Evolutionary conservation across 345 rosid species (phyloP).

Genomic region (Citrus cavaleriei): DNA sequence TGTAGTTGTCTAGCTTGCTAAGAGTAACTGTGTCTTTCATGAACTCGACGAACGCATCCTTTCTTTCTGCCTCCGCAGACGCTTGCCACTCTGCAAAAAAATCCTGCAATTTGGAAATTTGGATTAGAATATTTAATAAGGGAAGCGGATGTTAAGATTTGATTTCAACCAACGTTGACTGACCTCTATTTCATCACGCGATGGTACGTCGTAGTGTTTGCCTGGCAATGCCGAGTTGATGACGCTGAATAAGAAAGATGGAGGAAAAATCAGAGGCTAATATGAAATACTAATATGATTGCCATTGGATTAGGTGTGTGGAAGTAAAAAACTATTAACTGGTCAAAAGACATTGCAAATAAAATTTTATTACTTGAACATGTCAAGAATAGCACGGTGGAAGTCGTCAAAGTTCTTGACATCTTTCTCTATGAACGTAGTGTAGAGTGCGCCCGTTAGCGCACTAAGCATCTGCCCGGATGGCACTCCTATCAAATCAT

Average conservation of each 20-base stretch:
- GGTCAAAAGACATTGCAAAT: neutral
- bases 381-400: slow-evolving; percentile 69
- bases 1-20: slow-evolving; percentile 54
- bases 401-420: slow-evolving; percentile 57
- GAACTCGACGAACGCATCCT: slow-evolving; percentile 38
- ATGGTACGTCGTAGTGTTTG: slow-evolving; percentile 74
- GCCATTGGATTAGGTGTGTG: neutral
- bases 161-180: neutral
- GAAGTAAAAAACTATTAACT: neutral
- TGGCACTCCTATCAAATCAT: slow-evolving; percentile 37
- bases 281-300: neutral
- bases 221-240: slow-evolving; percentile 90
- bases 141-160: neutral
- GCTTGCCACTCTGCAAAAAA: slow-evolving; percentile 41
- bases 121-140: neutral
- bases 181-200: slow-evolving; percentile 46
- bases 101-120: slow-evolving; percentile 23
- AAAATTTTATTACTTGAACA: slow-evolving; percentile 50
- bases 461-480: slow-evolving; percentile 53
- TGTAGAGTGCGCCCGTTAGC: slow-evolving; percentile 60
- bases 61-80: slow-evolving; percentile 24
- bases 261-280: neutral
- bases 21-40: slow-evolving; percentile 37
- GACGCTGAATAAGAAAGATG: slow-evolving; percentile 34
- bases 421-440: slow-evolving; percentile 50